Evolutionary conservation across 2,329 filamentous ascomycete species (phyloP).

Genomic region (Pseudogymnoascus sp.): DNA sequence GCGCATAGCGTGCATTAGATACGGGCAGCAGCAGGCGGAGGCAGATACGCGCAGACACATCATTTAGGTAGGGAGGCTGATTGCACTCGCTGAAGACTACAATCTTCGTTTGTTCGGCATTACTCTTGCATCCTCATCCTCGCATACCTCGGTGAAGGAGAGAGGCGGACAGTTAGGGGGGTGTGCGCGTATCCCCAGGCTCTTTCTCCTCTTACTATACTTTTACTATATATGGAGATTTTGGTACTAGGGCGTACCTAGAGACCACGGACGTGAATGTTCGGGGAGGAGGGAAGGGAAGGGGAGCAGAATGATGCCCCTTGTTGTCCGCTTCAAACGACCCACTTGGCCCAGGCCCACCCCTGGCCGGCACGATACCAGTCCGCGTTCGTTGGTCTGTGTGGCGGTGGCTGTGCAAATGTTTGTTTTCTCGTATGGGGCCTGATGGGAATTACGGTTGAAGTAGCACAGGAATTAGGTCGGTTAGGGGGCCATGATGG

Average conservation of each 20-base stretch:
- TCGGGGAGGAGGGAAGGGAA: background rate
- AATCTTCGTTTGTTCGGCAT: background rate
- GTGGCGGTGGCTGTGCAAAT: conserved; percentile 1
- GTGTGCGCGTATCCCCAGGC: background rate
- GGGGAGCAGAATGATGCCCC: background rate
- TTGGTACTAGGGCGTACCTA: background rate
- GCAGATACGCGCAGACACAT: background rate
- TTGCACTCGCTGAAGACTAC: background rate
- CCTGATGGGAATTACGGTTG: background rate
- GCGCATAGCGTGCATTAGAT: background rate
- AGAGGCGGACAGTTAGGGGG: background rate
- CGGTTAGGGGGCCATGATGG: background rate
- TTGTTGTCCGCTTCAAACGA: background rate
- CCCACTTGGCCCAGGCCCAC: background rate
- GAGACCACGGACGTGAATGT: background rate
- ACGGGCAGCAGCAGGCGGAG: background rate
- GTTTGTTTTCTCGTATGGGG: background rate
- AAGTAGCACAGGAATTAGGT: background rate
- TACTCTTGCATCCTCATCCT: background rate
- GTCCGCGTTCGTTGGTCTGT: background rate
- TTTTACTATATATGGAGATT: background rate
- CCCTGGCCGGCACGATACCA: background rate
- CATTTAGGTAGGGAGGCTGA: background rate
- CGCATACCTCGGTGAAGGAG: background rate
- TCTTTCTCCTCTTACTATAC: no score